A percentile compares a stretch with the other conserved stretches of the same genome.
Conservation (phyloP, 768 basidiomycete genomes). For the Neoboletus magnificus region DNA sequence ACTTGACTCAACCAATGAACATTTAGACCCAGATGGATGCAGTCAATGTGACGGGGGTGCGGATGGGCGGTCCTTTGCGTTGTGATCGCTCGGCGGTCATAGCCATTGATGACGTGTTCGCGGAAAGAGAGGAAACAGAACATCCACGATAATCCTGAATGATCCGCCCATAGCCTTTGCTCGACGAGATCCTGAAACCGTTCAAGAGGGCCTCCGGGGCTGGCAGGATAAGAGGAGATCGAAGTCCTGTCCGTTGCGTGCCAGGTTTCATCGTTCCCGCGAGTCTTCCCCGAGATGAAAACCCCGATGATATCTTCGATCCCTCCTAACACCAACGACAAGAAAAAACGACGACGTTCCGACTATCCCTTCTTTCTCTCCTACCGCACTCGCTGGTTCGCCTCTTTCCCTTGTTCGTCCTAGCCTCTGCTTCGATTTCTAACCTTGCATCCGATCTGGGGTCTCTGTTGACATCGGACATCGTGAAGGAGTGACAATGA, state of each 20-base stretch:
- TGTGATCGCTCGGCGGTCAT: background rate
- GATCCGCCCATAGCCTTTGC: too few species aligned
- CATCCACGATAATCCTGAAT: too few species aligned
- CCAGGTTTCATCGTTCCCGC: too few species aligned
- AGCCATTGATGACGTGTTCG: background rate
- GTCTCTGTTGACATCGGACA: background rate
- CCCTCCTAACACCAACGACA: conserved; percentile 5
- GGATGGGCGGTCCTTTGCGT: too few species aligned
- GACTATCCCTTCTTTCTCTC: conserved; percentile 60
- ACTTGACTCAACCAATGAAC: background rate
- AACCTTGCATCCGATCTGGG: background rate
- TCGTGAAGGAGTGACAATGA: conserved; percentile 79
- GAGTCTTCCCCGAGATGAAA: too few species aligned
- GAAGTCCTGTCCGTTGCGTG: too few species aligned
- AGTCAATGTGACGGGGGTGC: too few species aligned
- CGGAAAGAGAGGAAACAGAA: too few species aligned
- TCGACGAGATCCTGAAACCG: too few species aligned
- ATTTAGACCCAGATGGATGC: background rate
- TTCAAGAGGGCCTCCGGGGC: too few species aligned
- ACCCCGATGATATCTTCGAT: background rate
- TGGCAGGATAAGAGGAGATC: too few species aligned
- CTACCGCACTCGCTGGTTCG: conserved; percentile 70
- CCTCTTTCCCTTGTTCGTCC: background rate
- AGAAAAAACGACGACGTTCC: conserved; percentile 41
- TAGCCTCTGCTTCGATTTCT: conserved; percentile 7